Percentiles rank a stretch among this genome's conserved stretches.
Evolutionary conservation across 2,329 filamentous ascomycete species (phyloP).

Genomic region (Xylariaceae sp.): DNA sequence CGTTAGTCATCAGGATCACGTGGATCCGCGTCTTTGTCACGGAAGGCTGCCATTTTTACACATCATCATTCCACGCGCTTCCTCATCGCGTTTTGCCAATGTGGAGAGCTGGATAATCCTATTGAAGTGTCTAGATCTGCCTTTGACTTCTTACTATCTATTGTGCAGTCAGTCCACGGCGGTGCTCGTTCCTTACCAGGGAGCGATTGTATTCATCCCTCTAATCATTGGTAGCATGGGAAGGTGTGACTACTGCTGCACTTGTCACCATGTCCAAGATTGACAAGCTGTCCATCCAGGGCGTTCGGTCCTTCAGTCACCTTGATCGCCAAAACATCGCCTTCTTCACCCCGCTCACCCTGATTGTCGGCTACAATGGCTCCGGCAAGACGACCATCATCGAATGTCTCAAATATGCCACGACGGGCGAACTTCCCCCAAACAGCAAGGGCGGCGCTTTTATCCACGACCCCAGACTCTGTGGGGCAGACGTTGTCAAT

Average conservation of each 20-base stretch:
- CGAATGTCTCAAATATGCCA: constrained; percentile 96
- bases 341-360: constrained; percentile 84
- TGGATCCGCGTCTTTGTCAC: too few relatives aligned
- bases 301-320: constrained; percentile 80
- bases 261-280: constrained; percentile 63
- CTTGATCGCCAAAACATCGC: constrained; percentile 69
- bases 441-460: constrained; percentile 90
- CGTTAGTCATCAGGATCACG: too few relatives aligned
- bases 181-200: too few relatives aligned
- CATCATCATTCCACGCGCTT: too few relatives aligned
- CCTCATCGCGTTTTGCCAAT: too few relatives aligned
- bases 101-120: too few relatives aligned
- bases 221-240: too few relatives aligned
- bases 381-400: constrained; percentile 99
- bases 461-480: constrained; percentile 93
- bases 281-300: constrained; percentile 81
- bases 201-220: too few relatives aligned
- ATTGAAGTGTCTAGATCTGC: too few relatives aligned
- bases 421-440: constrained; percentile 86
- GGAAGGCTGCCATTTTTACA: too few relatives aligned
- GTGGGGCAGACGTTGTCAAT: constrained; percentile 79
- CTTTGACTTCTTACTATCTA: too few relatives aligned
- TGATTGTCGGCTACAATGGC: constrained; percentile 96
- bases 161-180: too few relatives aligned
- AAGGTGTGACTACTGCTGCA: constrained; percentile 6